Evolutionary conservation across 352 stramenopile species (phyloP), one percentile per base, ranked within the genome.

Genomic region (Elongisporangium anandrum): DNA sequence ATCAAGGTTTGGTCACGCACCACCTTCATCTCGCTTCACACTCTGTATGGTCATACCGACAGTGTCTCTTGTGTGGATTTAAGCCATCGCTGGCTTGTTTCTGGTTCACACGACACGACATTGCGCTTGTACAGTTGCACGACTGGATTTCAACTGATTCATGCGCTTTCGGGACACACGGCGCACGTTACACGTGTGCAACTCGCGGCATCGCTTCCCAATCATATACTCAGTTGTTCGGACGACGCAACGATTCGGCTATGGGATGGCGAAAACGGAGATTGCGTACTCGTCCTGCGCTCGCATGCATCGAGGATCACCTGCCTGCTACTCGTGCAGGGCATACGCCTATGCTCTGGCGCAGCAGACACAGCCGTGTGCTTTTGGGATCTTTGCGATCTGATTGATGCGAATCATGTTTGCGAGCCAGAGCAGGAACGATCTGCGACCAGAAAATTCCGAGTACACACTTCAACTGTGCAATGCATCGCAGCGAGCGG

Each of bases 1-100:
- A 77, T 90, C 54, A 89, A 88, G 66, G 57, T 92, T 21, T 92
- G 82, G 82, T 89, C 82, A 8, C 74, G 73, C 3, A 52, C 48
- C 5, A 76, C 78, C 0, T 74, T 80, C 52, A 52, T 69, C 17
- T 88, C 78, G 45, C 68, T 90, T 45, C 72, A 86, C 26, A 87
- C 81, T 7, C 74, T 92, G 34, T 80, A 83, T 45, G 80, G 78
- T 9, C 82, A 92, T 54, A 23, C 58, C 4, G 82, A 92, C 56
- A 75, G 74, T n/a, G 82, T 88, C 0, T 88, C 80, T 4, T 81
- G 70, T 50, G 56, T 88, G 21, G 77, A 77, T 24, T 16, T 90
- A 13, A 79, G 66, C 23, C n/a, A 21, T 22, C 59, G 64, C 0
- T 90, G 74, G 77, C 80, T 92, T 2, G 69, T 92, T 2, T 92